Conservation (phyloP, 2,329 filamentous ascomycete species). For the Mariannaea sp. region DNA sequence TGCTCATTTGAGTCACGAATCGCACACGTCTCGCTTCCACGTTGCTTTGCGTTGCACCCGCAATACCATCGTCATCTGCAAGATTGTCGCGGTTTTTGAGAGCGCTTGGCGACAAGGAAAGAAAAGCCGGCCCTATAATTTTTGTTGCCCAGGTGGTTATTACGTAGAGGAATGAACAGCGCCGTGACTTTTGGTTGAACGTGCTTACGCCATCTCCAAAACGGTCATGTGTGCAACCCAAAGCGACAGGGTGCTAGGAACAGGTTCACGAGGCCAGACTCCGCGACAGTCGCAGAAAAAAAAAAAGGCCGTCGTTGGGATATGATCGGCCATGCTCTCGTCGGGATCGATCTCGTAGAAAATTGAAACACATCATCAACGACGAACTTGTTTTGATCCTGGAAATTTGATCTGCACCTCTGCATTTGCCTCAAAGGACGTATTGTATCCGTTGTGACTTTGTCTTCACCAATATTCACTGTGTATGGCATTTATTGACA, state of each 20-base stretch:
- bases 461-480: no score
- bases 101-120: neutral
- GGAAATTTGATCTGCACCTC: neutral
- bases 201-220: conserved; percentile 1
- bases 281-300: no score
- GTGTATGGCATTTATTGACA: no score
- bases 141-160: neutral
- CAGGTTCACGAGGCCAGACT: neutral
- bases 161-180: neutral
- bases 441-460: no score
- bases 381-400: neutral
- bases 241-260: neutral
- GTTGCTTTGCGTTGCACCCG: no score
- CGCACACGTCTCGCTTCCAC: no score
- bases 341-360: neutral
- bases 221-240: conserved; percentile 11
- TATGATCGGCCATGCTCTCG: neutral
- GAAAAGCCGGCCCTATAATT: neutral
- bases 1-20: no score
- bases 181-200: neutral
- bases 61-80: no score
- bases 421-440: neutral
- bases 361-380: neutral
- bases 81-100: conserved; percentile 3
- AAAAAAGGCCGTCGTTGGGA: no score